phyloP scores from a whole-genome alignment of 805 yeast genomes.

The Aciculoconidium aculeatum region DNA sequence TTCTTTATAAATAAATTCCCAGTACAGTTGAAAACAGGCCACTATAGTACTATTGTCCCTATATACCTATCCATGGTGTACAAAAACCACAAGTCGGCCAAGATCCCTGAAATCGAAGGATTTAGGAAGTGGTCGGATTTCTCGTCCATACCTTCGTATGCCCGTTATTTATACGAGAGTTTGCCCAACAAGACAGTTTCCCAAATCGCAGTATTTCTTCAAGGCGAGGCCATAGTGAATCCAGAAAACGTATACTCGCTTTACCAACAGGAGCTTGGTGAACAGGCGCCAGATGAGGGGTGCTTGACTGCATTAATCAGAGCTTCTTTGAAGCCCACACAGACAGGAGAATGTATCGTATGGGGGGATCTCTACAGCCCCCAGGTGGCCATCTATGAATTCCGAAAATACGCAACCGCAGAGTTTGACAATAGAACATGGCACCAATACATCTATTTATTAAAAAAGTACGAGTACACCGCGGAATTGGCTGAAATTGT shows the following conservation, averaged over 20 bases:
- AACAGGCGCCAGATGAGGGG: constrained; percentile 20
- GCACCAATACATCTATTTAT: constrained; percentile 45
- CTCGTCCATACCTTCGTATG: constrained; percentile 14
- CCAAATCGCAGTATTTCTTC: constrained; percentile 29
- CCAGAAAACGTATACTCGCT: constrained; percentile 24
- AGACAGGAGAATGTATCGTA: constrained; percentile 15
- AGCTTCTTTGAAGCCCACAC: constrained; percentile 33
- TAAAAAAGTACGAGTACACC: constrained; percentile 41
- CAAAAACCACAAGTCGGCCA: constrained; percentile 7
- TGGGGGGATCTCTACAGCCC: constrained; percentile 55
- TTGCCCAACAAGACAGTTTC: constrained; percentile 19
- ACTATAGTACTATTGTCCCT: background rate
- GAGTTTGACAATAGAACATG: constrained; percentile 46
- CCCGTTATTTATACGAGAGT: constrained; percentile 22
- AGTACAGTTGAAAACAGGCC: constrained; percentile 1
- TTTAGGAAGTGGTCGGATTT: constrained; percentile 1
- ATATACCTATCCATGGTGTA: constrained; percentile 19
- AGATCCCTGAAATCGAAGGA: constrained; percentile 13
- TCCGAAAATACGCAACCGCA: constrained; percentile 38
- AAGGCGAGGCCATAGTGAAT: constrained; percentile 28
- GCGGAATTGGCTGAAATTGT: constrained; percentile 46
- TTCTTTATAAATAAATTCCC: constrained; percentile 11
- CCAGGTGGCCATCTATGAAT: constrained; percentile 55
- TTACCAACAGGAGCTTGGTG: constrained; percentile 22
- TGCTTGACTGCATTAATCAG: constrained; percentile 41